Conservation (phyloP, 495 filamentous ascomycete genomes). For the Copromyces sp. region DNA sequence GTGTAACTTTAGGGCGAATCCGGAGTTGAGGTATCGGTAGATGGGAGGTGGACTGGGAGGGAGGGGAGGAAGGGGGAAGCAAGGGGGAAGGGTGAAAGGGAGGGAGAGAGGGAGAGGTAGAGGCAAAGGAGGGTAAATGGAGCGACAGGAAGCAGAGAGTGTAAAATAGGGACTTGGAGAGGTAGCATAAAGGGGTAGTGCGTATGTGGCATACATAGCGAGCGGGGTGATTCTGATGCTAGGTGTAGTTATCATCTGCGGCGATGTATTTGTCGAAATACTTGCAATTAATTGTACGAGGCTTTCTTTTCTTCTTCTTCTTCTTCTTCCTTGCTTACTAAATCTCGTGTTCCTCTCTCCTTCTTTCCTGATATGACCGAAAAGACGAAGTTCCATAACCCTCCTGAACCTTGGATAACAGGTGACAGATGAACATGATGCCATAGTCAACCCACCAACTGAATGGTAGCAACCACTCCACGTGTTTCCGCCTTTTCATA, state of each 20-base stretch:
- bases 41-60: background rate
- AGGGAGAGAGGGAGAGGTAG: background rate
- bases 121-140: background rate
- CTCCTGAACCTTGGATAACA: background rate
- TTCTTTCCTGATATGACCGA: background rate
- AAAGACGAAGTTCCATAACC: background rate
- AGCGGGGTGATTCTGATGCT: background rate
- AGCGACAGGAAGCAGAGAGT: background rate
- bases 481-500: no score
- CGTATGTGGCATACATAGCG: no score
- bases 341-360: background rate
- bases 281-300: no score
- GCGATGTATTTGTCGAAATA: background rate
- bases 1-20: conserved; percentile 50
- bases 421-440: background rate
- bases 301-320: no score
- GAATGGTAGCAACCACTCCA: background rate
- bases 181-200: background rate
- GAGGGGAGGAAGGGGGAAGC: background rate
- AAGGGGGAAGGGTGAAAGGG: background rate
- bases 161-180: background rate
- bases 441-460: background rate
- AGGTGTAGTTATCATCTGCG: background rate
- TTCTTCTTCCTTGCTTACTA: background rate
- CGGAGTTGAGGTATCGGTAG: conserved; percentile 37